These are phyloP conservation scores for Fusarium pseudograminearum DNA, from an alignment of 2,329 filamentous ascomycete species.

Conservation along the genomic window DNA sequence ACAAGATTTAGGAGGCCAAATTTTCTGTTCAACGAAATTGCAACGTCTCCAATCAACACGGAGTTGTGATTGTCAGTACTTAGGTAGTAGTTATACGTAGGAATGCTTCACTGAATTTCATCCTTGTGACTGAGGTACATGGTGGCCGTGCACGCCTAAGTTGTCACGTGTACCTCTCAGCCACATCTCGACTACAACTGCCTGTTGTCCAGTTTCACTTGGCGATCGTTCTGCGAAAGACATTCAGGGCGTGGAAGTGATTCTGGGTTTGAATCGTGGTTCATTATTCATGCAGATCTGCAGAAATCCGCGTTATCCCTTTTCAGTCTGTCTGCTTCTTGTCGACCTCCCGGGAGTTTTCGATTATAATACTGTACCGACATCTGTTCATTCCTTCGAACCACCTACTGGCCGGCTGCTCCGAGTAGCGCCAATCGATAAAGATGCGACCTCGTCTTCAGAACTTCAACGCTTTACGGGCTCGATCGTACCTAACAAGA, in stretches of 20 bases:
- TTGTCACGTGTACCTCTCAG: constrained; percentile 44
- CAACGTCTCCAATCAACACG: too few relatives aligned
- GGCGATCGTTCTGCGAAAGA: constrained; percentile 25
- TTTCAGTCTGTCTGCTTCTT: not conserved
- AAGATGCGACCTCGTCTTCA: constrained; percentile 51
- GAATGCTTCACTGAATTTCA: not conserved
- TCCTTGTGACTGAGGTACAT: too few relatives aligned
- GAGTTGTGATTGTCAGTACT: not conserved
- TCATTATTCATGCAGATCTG: constrained; percentile 2
- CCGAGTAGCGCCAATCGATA: constrained; percentile 42
- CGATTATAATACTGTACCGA: not conserved
- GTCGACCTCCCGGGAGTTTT: not conserved
- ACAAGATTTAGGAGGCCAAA: too few relatives aligned
- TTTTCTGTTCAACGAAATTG: too few relatives aligned
- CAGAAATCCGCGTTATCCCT: not conserved
- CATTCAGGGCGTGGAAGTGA: constrained; percentile 32
- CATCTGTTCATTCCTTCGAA: constrained; percentile 3
- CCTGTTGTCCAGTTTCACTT: constrained; percentile 42
- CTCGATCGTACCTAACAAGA: constrained; percentile 84
- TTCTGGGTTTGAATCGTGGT: constrained; percentile 18
- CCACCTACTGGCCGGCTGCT: constrained; percentile 41
- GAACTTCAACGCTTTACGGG: constrained; percentile 75
- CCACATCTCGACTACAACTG: constrained; percentile 22
- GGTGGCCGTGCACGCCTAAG: constrained; percentile 6
- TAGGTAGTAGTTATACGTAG: not conserved